phyloP scores from a whole-genome alignment of 1,284 basidiomycete species.

The Trichosporon coremiiforme region DNA sequence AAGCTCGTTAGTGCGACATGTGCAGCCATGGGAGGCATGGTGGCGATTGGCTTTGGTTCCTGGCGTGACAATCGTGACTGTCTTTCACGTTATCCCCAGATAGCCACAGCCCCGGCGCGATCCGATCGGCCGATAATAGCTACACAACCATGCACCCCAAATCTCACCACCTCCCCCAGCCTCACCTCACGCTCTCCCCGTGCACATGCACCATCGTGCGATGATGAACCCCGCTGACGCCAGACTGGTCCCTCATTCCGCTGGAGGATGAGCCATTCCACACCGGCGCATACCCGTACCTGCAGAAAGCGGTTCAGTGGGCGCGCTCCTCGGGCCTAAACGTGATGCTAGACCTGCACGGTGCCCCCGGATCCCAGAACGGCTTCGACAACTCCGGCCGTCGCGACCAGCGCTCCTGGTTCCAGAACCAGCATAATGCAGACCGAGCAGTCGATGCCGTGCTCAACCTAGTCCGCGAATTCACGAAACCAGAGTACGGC shows the following conservation, averaged over 20 bases:
- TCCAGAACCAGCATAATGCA: constrained; percentile 67
- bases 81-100: background rate
- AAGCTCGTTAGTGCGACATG: background rate
- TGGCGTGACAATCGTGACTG: background rate
- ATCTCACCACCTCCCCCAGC: too few relatives aligned
- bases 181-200: too few relatives aligned
- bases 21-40: too few relatives aligned
- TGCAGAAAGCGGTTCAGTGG: constrained; percentile 71
- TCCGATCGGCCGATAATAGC: background rate
- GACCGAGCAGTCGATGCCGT: constrained; percentile 71
- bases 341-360: constrained; percentile 69
- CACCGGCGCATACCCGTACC: constrained; percentile 42
- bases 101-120: background rate
- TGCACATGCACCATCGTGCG: background rate
- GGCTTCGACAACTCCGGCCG: constrained; percentile 81
- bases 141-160: too few relatives aligned
- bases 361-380: constrained; percentile 81
- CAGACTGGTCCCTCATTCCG: constrained; percentile 53
- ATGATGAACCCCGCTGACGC: constrained; percentile 45
- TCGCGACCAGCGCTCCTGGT: constrained; percentile 69
- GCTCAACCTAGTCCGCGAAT: constrained; percentile 61
- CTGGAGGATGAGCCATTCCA: constrained; percentile 65
- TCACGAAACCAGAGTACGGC: constrained; percentile 43
- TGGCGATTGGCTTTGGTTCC: background rate
- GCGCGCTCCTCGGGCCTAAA: constrained; percentile 73